Percentiles rank a stretch among this genome's conserved stretches.
phyloP scores from a whole-genome alignment of 331 rosid species.

The Rhamnella rubrinervis region DNA sequence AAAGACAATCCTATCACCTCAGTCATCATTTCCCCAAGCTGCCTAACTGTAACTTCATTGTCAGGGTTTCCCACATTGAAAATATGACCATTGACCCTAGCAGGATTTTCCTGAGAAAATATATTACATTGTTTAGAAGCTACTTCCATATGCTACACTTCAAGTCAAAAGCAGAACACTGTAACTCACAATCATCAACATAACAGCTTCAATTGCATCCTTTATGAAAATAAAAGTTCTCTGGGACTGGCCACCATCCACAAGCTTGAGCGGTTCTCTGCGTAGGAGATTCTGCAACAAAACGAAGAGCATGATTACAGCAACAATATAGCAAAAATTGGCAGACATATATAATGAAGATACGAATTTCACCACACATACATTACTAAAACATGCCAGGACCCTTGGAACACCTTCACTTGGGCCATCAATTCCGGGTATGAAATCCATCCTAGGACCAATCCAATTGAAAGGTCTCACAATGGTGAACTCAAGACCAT shows the following conservation, averaged over 20 bases:
- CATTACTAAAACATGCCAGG: slow-evolving; percentile 94
- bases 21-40: slow-evolving; percentile 93
- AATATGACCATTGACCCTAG: slow-evolving; percentile 77
- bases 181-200: slow-evolving; percentile 75
- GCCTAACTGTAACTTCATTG: slow-evolving; percentile 95
- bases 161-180: background rate
- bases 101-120: slow-evolving; percentile 76
- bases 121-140: slow-evolving; percentile 16
- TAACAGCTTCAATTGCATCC: slow-evolving; percentile 95
- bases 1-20: slow-evolving; percentile 47
- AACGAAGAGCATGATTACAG: slow-evolving; percentile 22
- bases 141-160: background rate
- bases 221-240: slow-evolving; percentile 85
- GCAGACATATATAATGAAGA: background rate
- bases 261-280: slow-evolving; percentile 88
- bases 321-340: slow-evolving; percentile 1
- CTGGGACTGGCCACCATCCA: slow-evolving; percentile 91
- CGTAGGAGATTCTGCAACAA: slow-evolving; percentile 77
- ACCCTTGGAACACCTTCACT: slow-evolving; percentile 98
- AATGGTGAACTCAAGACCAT: slow-evolving; percentile 79
- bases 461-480: slow-evolving; percentile 96
- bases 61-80: slow-evolving; percentile 94
- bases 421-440: slow-evolving; percentile 96
- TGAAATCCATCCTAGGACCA: slow-evolving; percentile 96
- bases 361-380: slow-evolving; percentile 29